Evolutionary conservation across 352 stramenopile species (phyloP), one percentile per base, ranked within the genome.

Genomic region (Phytophthora constricta): DNA sequence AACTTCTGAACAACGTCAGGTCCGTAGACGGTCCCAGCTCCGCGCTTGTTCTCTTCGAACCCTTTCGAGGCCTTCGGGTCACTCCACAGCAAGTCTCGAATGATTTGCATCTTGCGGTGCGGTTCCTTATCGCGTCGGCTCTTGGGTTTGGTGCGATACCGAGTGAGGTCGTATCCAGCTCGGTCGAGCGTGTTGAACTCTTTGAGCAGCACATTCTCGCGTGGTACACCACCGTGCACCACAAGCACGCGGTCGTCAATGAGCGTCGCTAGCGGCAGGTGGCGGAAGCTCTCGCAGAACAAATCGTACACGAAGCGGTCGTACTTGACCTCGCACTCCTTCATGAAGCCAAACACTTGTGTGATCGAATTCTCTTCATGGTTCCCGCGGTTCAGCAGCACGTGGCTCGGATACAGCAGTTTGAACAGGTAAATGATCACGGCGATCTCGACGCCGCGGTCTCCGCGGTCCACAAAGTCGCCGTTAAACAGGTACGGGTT

Each of bases 401-500:
- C 87, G 51, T 88, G 74, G 8, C 79, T 53, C 26, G 88, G 86
- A 55, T 92, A 92, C 31, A 96, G 65, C 45, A 95, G 64, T 55
- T 90, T 92, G 59, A 94, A 94, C 8, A 90, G 61, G 59, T 95
- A 92, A 60, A 96, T 84, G 65, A 95, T 86, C 27, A 92, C 65
- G 11, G 80, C 62, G 64, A 96, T 89, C 58, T 96, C 89, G n/a
- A 95, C 77, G 27, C 78, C 80, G 19, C 86, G 84, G 58, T 92
- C 82, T 27, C 87, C 89, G 14, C 88, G 82, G 53, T 95, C 88
- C 9, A 96, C 87, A 65, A 96, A 82, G 63, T 96, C 88, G 31
- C 89, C 89, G 50, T 95, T 96, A 53, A 96, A 96, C 39, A 96
- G 20, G 68, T 96, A 96, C 46, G 86, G 85, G 54, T 96, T 96